Base-by-base conservation (phyloP, 306 rosid genomes). In the Cicer arietinum region DNA sequence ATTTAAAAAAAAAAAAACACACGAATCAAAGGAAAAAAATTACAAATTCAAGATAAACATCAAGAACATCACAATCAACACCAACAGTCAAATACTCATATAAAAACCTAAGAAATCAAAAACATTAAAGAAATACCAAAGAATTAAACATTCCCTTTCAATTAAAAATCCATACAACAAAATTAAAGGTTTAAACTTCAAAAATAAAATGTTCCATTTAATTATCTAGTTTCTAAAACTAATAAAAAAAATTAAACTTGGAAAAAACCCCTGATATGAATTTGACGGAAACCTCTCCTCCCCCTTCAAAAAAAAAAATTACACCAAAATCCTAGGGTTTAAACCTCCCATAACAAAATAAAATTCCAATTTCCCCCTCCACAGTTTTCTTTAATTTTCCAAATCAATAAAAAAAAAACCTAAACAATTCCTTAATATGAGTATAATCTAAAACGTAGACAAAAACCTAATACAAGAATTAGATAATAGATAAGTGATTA, bases 281-380 rank as follows among this genome's bases (percentile, higher is more conserved):
- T 20, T 48, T 60, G 41, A 71, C 17, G 6, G 59, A 72, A 63
- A 72, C 57, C 54, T 4, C 35, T 2, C 51, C 47, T 1, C 6
- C 16, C 41, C 18, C n/a, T 8, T 10, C 17, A 53, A 50, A 8
- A 12, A 47, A 64, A 22, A 22, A 22, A 1, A 22, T 22, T 22
- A 22, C 30, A 57, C 25, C 63, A 62, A 22, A 77, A 67, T 12
- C 47, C 70, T 62, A 75, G 78, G 81, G 75, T 69, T 83, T 74
- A 6, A 62, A 76, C 39, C 45, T 75, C 0, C 30, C 45, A 8
- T 18, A 18, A 40, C 13, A 40, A 69, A 76, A 75, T 2, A 53
- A 64, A 64, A 30, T 14, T 5, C 1, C 9, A 16, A 4, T 35
- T 18, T 42, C 63, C 13, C 1, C 46, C 22, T 4, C 1, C n/a